phyloP scores from a whole-genome alignment of 495 filamentous ascomycete species.

The Talaromyces adpressus region DNA sequence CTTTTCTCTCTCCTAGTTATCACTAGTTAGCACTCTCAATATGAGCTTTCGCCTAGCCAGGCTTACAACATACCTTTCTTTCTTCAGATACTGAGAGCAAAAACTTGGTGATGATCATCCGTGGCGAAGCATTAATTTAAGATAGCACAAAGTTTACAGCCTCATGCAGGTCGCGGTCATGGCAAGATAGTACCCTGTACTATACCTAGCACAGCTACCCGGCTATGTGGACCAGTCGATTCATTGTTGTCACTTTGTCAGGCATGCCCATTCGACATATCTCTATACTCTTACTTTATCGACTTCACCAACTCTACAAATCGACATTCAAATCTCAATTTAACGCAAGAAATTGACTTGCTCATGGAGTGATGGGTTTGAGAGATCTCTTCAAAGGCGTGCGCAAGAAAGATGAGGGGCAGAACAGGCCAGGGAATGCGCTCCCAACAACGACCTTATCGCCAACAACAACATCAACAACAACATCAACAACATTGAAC shows the following conservation, averaged over 20 bases:
- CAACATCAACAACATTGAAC: neutral
- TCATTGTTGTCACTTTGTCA: neutral
- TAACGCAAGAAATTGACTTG: neutral
- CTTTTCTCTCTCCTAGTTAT: too few relatives aligned
- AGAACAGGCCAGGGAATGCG: neutral
- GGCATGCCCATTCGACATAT: neutral
- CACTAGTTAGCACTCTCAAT: too few relatives aligned
- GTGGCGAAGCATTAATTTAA: neutral
- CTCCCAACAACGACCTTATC: neutral
- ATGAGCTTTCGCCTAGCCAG: too few relatives aligned
- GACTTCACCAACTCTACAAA: neutral
- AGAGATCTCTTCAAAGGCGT: neutral
- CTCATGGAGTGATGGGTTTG: constrained; percentile 1
- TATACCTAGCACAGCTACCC: neutral
- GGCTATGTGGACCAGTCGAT: neutral
- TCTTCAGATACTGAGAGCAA: too few relatives aligned
- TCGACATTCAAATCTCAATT: neutral
- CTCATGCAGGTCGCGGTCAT: neutral
- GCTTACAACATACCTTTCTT: too few relatives aligned
- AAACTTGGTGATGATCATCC: neutral
- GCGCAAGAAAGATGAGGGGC: neutral
- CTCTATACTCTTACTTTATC: neutral
- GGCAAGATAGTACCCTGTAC: too few relatives aligned
- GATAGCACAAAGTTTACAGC: neutral
- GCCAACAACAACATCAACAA: neutral